These are phyloP conservation scores for Paxillus rubicundulus DNA, from an alignment of 768 basidiomycete species.

Conservation along the genomic window DNA sequence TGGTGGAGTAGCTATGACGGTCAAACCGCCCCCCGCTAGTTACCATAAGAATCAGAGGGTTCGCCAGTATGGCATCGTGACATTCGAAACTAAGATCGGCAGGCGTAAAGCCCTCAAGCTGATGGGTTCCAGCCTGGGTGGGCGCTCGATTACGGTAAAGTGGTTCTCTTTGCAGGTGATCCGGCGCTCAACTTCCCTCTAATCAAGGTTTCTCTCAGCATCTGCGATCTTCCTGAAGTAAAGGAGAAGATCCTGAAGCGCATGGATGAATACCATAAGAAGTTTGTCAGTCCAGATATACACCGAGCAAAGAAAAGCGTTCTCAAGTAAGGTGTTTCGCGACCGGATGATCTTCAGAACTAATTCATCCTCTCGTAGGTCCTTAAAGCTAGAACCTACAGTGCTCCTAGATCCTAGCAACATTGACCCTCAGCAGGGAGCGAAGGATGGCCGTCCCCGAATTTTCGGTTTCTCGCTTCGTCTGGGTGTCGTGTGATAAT, in stretches of 20 bases:
- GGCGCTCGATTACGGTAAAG: conserved; percentile 42
- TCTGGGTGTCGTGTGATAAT: conserved; percentile 19
- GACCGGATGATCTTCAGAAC: not conserved
- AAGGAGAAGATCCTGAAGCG: conserved; percentile 28
- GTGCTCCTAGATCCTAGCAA: conserved; percentile 19
- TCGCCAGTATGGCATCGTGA: conserved; percentile 51
- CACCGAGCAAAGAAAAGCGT: conserved; percentile 24
- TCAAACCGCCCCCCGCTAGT: conserved; percentile 19
- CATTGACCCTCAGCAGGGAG: not conserved
- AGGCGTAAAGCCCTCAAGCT: conserved; percentile 42
- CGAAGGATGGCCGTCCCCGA: conserved; percentile 4
- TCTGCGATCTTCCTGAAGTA: conserved; percentile 36
- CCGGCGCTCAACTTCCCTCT: not conserved
- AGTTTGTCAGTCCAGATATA: conserved; percentile 14
- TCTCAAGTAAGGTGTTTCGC: conserved; percentile 13
- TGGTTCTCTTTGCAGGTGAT: not conserved
- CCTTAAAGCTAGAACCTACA: conserved; percentile 26
- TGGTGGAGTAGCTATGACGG: conserved; percentile 30
- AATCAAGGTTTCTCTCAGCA: conserved; percentile 24
- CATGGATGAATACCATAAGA: conserved; percentile 21
- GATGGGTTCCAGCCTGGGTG: conserved; percentile 37
- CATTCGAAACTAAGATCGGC: conserved; percentile 39
- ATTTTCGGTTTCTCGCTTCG: conserved; percentile 17
- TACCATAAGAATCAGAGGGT: conserved; percentile 38
- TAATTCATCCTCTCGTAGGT: conserved; percentile 16